phyloP scores from a whole-genome alignment of 2,329 filamentous ascomycete species.

The Fusarium sp. region DNA sequence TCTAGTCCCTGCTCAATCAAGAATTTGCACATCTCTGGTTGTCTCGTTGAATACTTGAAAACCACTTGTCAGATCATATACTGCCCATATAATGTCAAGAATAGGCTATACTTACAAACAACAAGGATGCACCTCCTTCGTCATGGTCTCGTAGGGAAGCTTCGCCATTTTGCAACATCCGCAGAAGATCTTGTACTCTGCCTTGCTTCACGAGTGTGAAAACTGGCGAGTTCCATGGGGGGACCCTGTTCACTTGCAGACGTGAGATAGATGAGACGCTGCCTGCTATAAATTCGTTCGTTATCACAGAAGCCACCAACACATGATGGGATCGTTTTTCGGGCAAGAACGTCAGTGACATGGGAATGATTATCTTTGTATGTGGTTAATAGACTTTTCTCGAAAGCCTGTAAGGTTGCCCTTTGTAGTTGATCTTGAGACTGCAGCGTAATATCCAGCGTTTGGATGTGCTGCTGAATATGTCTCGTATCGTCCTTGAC shows the following conservation, averaged over 20 bases:
- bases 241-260: constrained; percentile 1
- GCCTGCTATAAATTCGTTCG: background rate
- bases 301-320: constrained; percentile 8
- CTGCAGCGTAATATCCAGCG: background rate
- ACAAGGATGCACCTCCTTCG: constrained; percentile 31
- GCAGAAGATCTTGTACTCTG: background rate
- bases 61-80: too few relatives aligned
- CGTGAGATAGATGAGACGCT: constrained; percentile 3
- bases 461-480: background rate
- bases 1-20: constrained; percentile 21
- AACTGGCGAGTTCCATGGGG: background rate
- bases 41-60: constrained; percentile 4
- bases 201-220: constrained; percentile 10
- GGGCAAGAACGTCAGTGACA: constrained; percentile 5
- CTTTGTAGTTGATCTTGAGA: background rate
- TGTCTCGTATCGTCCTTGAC: background rate
- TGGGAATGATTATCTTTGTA: background rate
- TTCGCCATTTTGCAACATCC: constrained; percentile 17
- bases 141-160: constrained; percentile 41
- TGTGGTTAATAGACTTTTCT: background rate
- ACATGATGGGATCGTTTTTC: background rate
- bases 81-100: too few relatives aligned
- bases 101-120: constrained; percentile 25
- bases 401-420: background rate
- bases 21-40: constrained; percentile 29